Base-by-base conservation (phyloP, 1,284 basidiomycete species). In the Cutaneotrichosporon sp. region DNA sequence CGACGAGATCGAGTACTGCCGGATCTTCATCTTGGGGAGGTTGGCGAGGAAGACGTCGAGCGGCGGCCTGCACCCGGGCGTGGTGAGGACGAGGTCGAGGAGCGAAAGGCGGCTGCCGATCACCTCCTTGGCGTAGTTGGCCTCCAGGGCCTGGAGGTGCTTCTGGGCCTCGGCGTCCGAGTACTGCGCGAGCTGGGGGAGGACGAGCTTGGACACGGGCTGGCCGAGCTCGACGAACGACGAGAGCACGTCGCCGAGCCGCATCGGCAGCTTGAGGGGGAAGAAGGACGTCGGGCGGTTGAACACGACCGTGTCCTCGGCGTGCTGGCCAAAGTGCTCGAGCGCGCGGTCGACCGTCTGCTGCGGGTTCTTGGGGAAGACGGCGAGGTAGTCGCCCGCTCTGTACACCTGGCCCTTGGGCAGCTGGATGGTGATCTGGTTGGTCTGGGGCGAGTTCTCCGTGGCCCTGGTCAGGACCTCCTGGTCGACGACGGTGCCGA, bases 361-460 rank as follows among this genome's bases (percentile, higher is more conserved):
- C 14, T 29, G 22, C 4, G 63, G 60, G 59, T 66, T 66, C 61
- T 66, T 67, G 18, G 70, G 67, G 11, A 70, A 60, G 22, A 85
- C 81, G 0, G 82, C 80, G 24, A 84, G 76, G 65, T 85, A 84
- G 69, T 85, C 84, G 14, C 84, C 84, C 8, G 82, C 76, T 50
- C 79, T 72, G 63, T 80, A 82, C 2, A 75, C 78, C 63, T 76
- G 72, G n/a, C 76, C 79, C 51, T 81, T 76, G 2, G 83, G 83
- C 8, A 84, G 74, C 64, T 80, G 72, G 62, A 84, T 56, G 79
- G 80, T 82, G 36, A 85, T 79, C 60, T 83, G 55, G 56, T 63
- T 63, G n/a, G 56, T 63, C 59, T 66, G 66, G 51, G 64, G 61
- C 33, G 24, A 51, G 10, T 56, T 43, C 14, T 43, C 24, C 16